Base-by-base conservation (phyloP, 1,284 basidiomycete genomes). In the Ustilago tritici region DNA sequence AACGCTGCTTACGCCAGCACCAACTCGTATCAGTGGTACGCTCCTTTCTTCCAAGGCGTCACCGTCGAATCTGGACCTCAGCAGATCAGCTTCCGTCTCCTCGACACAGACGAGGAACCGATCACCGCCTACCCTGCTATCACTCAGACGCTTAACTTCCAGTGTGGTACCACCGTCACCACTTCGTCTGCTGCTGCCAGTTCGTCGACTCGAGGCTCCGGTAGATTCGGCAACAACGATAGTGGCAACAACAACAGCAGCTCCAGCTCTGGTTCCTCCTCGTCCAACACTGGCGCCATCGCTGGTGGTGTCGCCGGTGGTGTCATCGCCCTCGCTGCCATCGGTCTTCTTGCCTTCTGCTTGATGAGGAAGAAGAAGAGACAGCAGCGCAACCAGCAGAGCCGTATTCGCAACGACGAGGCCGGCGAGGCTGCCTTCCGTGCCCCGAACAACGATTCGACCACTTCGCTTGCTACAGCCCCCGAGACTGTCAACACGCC, bases 241-340 rank as follows among this genome's bases (percentile, higher is more conserved):
- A 59, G 34, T 36, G 34, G 46, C n/a, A 19, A 9, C n/a, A 36
- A 19, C 34, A 54, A 50, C 55, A 63, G 38, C 43, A 19, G 38
- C 28, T 36, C 63, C 43, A 57, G 66, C 58, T 78, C 75, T 1
- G 64, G 66, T 6, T 66, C 70, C 43, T 46, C 66, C 10, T 72
- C 70, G 15, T 77, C 70, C 47, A 72, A 65, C 38, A 70, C 69
- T 31, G 75, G 78, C 50, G 75, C 78, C 23, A 78, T 80, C 46
- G 78, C 75, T 14, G 78, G 78, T 14, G 78, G 78, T 55, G 75
- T 78, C 6, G 78, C 58, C 17, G 78, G 78, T 38, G 78, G 78
- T 63, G 53, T 78, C 12, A 63, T 56, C 46, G 78, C 58, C 15
- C 58, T 80, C 14, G 40, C 41, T 55, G 41, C 56, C 36, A 1